Percentiles rank a stretch among this genome's conserved stretches.
Evolutionary conservation across 2,329 filamentous ascomycete species (phyloP).

Genomic region (Xylogone sp.): DNA sequence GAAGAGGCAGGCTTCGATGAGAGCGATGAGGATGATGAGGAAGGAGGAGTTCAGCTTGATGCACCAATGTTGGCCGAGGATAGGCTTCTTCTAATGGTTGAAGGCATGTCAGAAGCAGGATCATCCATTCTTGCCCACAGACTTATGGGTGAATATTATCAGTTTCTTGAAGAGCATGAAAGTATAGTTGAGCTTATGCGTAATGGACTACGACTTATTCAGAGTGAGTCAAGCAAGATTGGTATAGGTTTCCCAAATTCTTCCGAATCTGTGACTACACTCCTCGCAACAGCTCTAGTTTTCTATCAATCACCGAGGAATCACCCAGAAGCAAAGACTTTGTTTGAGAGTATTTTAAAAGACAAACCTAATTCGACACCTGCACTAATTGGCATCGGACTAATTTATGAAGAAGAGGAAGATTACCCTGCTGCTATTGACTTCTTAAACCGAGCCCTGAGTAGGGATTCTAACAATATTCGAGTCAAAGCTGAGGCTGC

Average conservation of each 20-base stretch:
- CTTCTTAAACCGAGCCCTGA: conserved; percentile 73
- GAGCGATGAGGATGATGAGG: conserved; percentile 53
- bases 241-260: conserved; percentile 68
- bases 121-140: conserved; percentile 80
- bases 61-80: conserved; percentile 70
- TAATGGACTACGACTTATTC: conserved; percentile 62
- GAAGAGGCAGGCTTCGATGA: conserved; percentile 40
- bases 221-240: conserved; percentile 58
- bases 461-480: conserved; percentile 69
- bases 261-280: conserved; percentile 69
- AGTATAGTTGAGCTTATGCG: conserved; percentile 75
- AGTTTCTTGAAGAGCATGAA: conserved; percentile 81
- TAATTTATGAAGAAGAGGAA: conserved; percentile 91
- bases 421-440: conserved; percentile 78
- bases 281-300: conserved; percentile 82
- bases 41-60: conserved; percentile 46
- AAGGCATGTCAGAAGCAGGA: conserved; percentile 58
- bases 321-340: conserved; percentile 79
- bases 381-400: conserved; percentile 82
- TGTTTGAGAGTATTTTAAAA: conserved; percentile 79
- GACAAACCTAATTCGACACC: conserved; percentile 73
- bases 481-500: conserved; percentile 82
- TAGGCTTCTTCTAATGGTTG: conserved; percentile 74
- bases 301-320: conserved; percentile 87
- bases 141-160: conserved; percentile 78